Conservation (phyloP, 805 yeast species). For the Priceomyces carsonii region DNA sequence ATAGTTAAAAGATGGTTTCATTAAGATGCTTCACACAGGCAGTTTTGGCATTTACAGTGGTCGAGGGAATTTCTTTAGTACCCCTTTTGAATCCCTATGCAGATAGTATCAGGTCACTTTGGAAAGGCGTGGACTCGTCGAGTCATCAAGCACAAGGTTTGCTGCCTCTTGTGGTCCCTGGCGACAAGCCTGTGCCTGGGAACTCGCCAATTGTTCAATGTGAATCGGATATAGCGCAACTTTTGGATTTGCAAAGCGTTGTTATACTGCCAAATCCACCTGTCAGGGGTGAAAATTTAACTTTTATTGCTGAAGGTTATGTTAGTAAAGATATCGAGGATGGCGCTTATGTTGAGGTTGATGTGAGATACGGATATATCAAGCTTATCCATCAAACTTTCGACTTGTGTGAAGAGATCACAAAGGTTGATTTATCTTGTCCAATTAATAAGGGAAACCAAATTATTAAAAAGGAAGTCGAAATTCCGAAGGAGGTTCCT, state of each 20-base stretch:
- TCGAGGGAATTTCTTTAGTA: constrained; percentile 21
- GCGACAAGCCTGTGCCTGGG: constrained; percentile 80
- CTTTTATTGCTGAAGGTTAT: constrained; percentile 73
- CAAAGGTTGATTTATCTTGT: constrained; percentile 81
- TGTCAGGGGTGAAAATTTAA: constrained; percentile 75
- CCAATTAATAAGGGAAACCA: constrained; percentile 76
- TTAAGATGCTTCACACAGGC: constrained; percentile 14
- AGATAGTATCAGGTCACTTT: constrained; percentile 14
- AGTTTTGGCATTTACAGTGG: constrained; percentile 14
- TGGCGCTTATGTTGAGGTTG: constrained; percentile 94
- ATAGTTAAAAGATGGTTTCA: constrained; percentile 27
- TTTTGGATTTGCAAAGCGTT: constrained; percentile 61
- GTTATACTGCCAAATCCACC: constrained; percentile 86
- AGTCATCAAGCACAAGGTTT: constrained; percentile 7
- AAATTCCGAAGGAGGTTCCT: constrained; percentile 89
- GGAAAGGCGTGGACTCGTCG: constrained; percentile 3
- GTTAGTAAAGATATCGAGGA: constrained; percentile 59
- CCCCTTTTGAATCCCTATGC: constrained; percentile 16
- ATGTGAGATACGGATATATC: constrained; percentile 90
- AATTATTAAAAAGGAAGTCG: constrained; percentile 67
- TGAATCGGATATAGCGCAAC: constrained; percentile 63
- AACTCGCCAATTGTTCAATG: constrained; percentile 83
- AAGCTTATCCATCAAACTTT: constrained; percentile 85
- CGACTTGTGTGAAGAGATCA: constrained; percentile 86
- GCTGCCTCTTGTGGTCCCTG: constrained; percentile 32